phyloP scores from a whole-genome alignment of 805 yeast genomes.

The Cyberlindnera suaveolens region DNA sequence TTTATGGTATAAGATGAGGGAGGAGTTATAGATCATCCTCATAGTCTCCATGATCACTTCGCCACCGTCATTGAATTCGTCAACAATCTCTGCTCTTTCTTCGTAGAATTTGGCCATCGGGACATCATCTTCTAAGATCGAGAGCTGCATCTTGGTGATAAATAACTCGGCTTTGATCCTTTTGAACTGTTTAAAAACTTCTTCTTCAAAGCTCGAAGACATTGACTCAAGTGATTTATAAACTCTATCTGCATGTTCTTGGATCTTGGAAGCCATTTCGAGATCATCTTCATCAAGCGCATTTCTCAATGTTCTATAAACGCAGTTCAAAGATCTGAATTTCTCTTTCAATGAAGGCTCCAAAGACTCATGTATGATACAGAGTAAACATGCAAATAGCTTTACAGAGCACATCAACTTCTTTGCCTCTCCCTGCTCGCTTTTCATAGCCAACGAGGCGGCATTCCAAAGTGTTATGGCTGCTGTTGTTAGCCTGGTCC shows the following conservation, averaged over 20 bases:
- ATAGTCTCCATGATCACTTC: constrained; percentile 23
- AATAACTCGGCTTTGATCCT: constrained; percentile 24
- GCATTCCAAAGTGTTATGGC: constrained; percentile 35
- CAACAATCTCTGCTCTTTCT: constrained; percentile 21
- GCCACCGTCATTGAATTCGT: constrained; percentile 12
- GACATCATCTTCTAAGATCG: constrained; percentile 26
- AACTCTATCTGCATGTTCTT: constrained; percentile 26
- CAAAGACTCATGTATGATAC: constrained; percentile 27
- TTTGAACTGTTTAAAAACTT: constrained; percentile 9
- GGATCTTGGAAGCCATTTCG: constrained; percentile 18
- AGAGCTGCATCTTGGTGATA: constrained; percentile 27
- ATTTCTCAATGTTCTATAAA: constrained; percentile 23
- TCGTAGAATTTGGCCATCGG: constrained; percentile 31
- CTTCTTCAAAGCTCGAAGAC: constrained; percentile 6
- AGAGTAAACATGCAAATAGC: constrained; percentile 26
- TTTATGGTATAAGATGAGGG: constrained; percentile 17
- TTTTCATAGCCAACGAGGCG: constrained; percentile 23
- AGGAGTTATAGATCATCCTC: constrained; percentile 29
- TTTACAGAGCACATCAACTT: constrained; percentile 14
- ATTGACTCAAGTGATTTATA: constrained; percentile 20
- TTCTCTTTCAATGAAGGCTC: constrained; percentile 19
- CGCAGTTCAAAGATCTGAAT: constrained; percentile 28
- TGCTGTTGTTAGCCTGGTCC: neutral
- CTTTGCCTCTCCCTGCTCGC: constrained; percentile 6
- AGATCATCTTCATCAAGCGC: constrained; percentile 23